phyloP scores from a whole-genome alignment of 2,329 filamentous ascomycete genomes.

The Aspergillus spinulosporus region DNA sequence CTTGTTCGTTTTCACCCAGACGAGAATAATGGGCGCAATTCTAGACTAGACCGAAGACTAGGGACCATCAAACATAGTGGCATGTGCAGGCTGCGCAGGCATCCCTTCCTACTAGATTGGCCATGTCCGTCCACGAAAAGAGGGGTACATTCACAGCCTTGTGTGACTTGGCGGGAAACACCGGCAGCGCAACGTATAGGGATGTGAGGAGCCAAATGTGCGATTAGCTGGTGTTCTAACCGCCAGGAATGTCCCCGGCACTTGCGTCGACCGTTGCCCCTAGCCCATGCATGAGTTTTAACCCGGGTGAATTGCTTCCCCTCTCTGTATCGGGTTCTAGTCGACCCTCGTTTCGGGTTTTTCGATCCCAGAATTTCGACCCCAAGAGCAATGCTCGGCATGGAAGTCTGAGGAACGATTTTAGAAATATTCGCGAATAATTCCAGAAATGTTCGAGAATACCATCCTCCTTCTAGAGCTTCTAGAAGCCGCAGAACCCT shows the following conservation, averaged over 20 bases:
- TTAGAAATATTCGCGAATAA: too few relatives aligned
- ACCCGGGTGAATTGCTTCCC: neutral
- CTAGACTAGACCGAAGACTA: neutral
- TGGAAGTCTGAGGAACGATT: too few relatives aligned
- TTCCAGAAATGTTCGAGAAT: too few relatives aligned
- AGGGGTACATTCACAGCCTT: neutral
- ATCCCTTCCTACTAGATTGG: too few relatives aligned
- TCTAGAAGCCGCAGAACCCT: too few relatives aligned
- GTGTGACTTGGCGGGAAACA: neutral
- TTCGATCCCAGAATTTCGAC: too few relatives aligned
- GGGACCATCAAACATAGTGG: neutral
- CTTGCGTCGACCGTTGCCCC: neutral
- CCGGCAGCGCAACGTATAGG: too few relatives aligned
- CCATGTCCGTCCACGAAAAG: neutral
- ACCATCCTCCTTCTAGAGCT: too few relatives aligned
- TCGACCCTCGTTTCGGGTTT: too few relatives aligned
- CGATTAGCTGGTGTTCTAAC: neutral
- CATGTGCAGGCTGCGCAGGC: too few relatives aligned
- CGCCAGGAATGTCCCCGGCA: neutral
- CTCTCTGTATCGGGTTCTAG: neutral
- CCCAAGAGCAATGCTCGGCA: too few relatives aligned
- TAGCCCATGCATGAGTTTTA: too few relatives aligned
- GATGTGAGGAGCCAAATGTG: neutral
- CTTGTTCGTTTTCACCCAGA: neutral
- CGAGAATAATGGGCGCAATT: neutral